Evolutionary conservation across 2,329 filamentous ascomycete genomes (phyloP).

Genomic region (Emydomyces testavorans): DNA sequence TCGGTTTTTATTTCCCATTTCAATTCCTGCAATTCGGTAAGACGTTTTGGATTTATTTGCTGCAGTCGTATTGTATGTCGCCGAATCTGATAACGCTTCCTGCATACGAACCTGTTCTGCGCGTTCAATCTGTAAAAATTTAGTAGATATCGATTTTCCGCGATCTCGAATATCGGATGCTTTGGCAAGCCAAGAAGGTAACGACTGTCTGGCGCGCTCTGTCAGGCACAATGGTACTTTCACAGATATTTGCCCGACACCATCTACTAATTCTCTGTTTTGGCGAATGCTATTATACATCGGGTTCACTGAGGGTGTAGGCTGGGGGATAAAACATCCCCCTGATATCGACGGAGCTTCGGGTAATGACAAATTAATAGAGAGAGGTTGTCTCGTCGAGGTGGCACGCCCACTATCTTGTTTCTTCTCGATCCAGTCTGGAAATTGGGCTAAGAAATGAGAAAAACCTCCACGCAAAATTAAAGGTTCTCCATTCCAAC

Average conservation of each 20-base stretch:
- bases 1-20: conserved; percentile 88
- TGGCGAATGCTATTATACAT: conserved; percentile 96
- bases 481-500: conserved; percentile 60
- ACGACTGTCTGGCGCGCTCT: conserved; percentile 36
- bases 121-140: conserved; percentile 73
- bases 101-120: conserved; percentile 88
- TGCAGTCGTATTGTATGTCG: conserved; percentile 46
- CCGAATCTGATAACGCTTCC: conserved; percentile 52
- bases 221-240: conserved; percentile 47
- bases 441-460: conserved; percentile 57
- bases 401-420: conserved; percentile 8
- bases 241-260: conserved; percentile 67
- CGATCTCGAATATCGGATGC: conserved; percentile 57
- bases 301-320: conserved; percentile 60
- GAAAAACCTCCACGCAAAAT: conserved; percentile 75
- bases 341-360: conserved; percentile 51
- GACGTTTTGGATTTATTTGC: conserved; percentile 27
- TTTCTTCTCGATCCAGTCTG: conserved; percentile 48
- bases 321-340: conserved; percentile 66
- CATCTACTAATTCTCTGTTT: conserved; percentile 87
- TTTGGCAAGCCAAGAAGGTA: conserved; percentile 67
- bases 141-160: conserved; percentile 69
- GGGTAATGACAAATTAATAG: conserved; percentile 39
- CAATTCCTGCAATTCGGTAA: conserved; percentile 77
- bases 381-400: conserved; percentile 38